Base-by-base conservation (phyloP, 371 early-diverging fungal genomes). In the Apophysomyces elegans region DNA sequence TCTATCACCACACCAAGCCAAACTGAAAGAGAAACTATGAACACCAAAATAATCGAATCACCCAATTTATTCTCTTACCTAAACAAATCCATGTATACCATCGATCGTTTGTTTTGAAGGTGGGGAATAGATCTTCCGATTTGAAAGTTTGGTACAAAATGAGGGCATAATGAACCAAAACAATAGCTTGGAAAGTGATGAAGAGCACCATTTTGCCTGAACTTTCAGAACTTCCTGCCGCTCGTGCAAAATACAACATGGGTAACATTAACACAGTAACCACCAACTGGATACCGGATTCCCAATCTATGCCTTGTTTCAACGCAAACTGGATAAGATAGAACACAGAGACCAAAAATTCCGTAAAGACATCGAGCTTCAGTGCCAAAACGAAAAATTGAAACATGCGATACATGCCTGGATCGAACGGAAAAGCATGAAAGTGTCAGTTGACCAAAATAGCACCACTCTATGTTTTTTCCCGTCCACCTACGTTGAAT, bases 41-140 rank as follows among this genome's bases (percentile, higher is more conserved):
- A 64, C 46, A 58, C 11, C 44, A 59, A 4, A 5, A 59, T 16
- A 16, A 46, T 63, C 12, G 32, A n/a, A 54, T n/a, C 47, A 16
- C 6, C 13, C 14, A 6, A 54, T 43, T 8, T 32, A 16, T 2
- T 61, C n/a, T 46, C 69, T 67, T 76, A 79, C 76, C 76, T 47
- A 82, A 66, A 16, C 65, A 70, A 54, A 79, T 82, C 83, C 79
- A 82, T 3, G 78, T 77, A 62, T 79, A 82, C 83, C 83, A 82
- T n/a, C 71, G 73, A 37, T 82, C 78, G 37, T 69, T 67, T 7
- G 79, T 78, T 32, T 72, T 64, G 41, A 82, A 66, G 1, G 78
- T 79, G 46, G 79, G 73, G 16, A 71, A 60, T 4, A 83, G 61
- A 21, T 50, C 54, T 5, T 50, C 54, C 11, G 79, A 78, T 37